Percentiles rank a stretch among this genome's conserved stretches.
Conservation (phyloP, 768 basidiomycete species). For the Phlegmacium glaucopus region DNA sequence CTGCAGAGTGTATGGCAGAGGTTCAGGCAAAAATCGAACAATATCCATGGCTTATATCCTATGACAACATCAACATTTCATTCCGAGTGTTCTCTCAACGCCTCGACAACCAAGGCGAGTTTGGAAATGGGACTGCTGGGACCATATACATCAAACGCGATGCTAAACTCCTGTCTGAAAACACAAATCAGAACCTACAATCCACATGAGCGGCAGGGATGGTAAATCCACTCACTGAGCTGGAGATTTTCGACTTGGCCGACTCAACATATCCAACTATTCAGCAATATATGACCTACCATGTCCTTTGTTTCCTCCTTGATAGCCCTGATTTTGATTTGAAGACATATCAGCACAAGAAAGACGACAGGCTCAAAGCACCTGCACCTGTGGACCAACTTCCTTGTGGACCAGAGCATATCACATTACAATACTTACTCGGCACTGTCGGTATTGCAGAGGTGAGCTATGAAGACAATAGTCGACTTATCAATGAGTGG, state of each 20-base stretch:
- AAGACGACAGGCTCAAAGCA: slow-evolving; percentile 12
- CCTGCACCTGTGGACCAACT: slow-evolving; percentile 21
- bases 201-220: slow-evolving; percentile 10
- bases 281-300: slow-evolving; percentile 9
- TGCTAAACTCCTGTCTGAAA: slow-evolving; percentile 1
- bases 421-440: slow-evolving; percentile 31
- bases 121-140: slow-evolving; percentile 31
- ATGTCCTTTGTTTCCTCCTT: slow-evolving; percentile 23
- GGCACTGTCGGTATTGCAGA: slow-evolving; percentile 33
- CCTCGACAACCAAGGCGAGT: slow-evolving; percentile 29
- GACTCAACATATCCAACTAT: not conserved
- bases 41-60: slow-evolving; percentile 24
- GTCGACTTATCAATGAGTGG: slow-evolving; percentile 27
- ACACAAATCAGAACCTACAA: not conserved
- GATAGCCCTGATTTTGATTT: slow-evolving; percentile 27
- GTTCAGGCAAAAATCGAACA: slow-evolving; percentile 15
- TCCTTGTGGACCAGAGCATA: slow-evolving; percentile 21
- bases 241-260: not conserved
- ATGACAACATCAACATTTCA: slow-evolving; percentile 35
- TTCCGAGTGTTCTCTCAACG: slow-evolving; percentile 32
- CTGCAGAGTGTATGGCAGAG: slow-evolving; percentile 16
- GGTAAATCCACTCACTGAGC: slow-evolving; percentile 17
- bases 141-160: slow-evolving; percentile 12
- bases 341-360: slow-evolving; percentile 16
- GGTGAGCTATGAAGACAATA: slow-evolving; percentile 37